phyloP scores from a whole-genome alignment of 352 stramenopile species.

The Pythium diclinum region DNA sequence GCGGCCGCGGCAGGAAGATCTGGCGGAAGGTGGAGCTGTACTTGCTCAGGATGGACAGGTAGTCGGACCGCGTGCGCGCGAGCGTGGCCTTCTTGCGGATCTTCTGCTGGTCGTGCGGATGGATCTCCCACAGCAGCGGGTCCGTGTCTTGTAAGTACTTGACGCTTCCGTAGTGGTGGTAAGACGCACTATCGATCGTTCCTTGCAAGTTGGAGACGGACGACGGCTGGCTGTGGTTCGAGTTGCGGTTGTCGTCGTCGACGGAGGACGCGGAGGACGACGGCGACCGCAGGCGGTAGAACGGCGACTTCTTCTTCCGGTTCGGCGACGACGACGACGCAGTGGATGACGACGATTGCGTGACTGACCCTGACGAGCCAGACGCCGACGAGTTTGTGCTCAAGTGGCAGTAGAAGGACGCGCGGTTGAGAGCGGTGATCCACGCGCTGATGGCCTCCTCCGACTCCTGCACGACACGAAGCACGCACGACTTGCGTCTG shows the following conservation, averaged over 20 bases:
- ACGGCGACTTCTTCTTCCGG: conserved; percentile 40
- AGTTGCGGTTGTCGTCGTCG: conserved; percentile 32
- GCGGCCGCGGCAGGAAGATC: conserved; percentile 66
- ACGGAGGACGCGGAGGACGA: conserved; percentile 42
- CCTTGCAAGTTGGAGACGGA: conserved; percentile 10
- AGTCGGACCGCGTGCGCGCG: conserved; percentile 52
- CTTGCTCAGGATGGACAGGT: conserved; percentile 65
- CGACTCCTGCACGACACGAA: conserved; percentile 59
- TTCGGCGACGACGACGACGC: conserved; percentile 28
- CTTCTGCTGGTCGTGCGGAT: conserved; percentile 67
- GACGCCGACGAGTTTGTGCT: conserved; percentile 38
- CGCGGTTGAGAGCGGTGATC: conserved; percentile 65
- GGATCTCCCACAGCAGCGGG: conserved; percentile 79
- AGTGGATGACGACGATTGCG: conserved; percentile 22
- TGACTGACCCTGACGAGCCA: conserved; percentile 26
- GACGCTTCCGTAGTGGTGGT: conserved; percentile 71
- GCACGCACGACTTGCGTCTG: conserved; percentile 58
- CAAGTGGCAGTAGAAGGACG: conserved; percentile 70
- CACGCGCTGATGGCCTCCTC: conserved; percentile 47
- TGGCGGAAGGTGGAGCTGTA: conserved; percentile 58
- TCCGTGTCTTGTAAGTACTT: conserved; percentile 80
- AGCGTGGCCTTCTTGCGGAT: conserved; percentile 67
- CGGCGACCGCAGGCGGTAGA: conserved; percentile 58
- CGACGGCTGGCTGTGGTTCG: conserved; percentile 10
- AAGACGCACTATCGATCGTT: conserved; percentile 33